These are phyloP conservation scores for Gossypium bickii DNA, from an alignment of 345 rosid genomes.

Conservation along the genomic window DNA sequence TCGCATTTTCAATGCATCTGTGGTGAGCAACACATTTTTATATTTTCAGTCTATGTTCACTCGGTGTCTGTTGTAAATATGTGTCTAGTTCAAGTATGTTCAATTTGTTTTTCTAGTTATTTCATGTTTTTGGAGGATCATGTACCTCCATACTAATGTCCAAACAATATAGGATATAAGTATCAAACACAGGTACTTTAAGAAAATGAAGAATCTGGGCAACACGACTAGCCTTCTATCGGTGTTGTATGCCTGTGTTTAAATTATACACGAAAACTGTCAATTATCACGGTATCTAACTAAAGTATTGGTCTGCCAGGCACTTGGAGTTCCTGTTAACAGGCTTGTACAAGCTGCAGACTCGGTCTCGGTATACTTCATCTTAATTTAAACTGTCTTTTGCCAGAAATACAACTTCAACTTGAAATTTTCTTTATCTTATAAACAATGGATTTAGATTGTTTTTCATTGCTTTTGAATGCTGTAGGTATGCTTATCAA, in stretches of 20 bases:
- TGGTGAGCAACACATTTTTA: conserved; percentile 44
- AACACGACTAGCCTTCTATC: not conserved
- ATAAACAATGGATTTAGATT: not conserved
- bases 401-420: not conserved
- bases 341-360: conserved; percentile 90
- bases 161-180: not conserved
- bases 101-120: not conserved
- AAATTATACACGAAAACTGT: not conserved
- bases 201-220: not conserved
- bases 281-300: conserved; percentile 16
- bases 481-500: conserved; percentile 51
- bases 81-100: not conserved
- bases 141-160: not conserved
- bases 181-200: not conserved
- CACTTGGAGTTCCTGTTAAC: conserved; percentile 76
- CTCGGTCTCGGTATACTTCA: conserved; percentile 59
- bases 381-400: not conserved
- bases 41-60: not conserved
- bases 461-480: not conserved
- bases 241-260: not conserved
- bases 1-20: conserved; percentile 87
- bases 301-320: conserved; percentile 39
- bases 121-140: not conserved
- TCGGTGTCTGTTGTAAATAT: not conserved
- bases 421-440: not conserved